phyloP scores from a whole-genome alignment of 495 filamentous ascomycete species.

The Baudoinia panamericana region DNA sequence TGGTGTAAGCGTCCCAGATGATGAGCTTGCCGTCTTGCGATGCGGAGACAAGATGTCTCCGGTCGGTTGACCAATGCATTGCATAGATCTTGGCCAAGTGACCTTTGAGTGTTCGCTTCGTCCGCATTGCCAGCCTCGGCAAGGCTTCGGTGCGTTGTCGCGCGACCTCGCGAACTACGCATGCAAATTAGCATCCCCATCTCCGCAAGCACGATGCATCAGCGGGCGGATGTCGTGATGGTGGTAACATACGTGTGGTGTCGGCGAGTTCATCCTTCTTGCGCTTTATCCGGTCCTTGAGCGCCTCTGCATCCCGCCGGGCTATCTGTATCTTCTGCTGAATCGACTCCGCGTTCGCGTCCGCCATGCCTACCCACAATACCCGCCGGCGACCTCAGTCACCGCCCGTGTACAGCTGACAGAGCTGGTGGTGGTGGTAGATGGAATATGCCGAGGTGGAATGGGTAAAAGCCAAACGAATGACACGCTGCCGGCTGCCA shows the following conservation, averaged over 20 bases:
- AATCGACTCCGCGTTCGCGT: constrained; percentile 60
- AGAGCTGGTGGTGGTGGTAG: too few relatives aligned
- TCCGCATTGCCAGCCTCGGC: constrained; percentile 89
- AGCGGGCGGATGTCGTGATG: too few relatives aligned
- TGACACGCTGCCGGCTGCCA: background rate
- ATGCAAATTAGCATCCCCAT: too few relatives aligned
- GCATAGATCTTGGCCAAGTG: constrained; percentile 98
- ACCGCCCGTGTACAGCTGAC: too few relatives aligned
- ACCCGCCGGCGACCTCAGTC: constrained; percentile 15
- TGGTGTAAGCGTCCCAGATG: constrained; percentile 99
- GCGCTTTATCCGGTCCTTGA: constrained; percentile 98
- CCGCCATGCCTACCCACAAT: constrained; percentile 31
- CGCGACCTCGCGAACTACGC: constrained; percentile 77
- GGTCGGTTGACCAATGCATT: constrained; percentile 99
- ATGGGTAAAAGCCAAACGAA: background rate
- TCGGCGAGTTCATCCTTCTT: constrained; percentile 99
- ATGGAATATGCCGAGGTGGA: too few relatives aligned
- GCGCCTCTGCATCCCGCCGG: constrained; percentile 89
- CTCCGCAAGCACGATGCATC: too few relatives aligned
- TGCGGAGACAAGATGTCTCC: constrained; percentile 92
- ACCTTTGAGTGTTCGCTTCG: constrained; percentile 87
- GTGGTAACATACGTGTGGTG: constrained; percentile 71
- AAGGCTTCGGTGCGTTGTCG: constrained; percentile 76
- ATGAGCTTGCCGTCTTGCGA: constrained; percentile 99
- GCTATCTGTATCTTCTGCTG: constrained; percentile 88